Base-by-base conservation (phyloP, 2,329 filamentous ascomycete genomes). In the Tolypocladium ovalisporum region DNA sequence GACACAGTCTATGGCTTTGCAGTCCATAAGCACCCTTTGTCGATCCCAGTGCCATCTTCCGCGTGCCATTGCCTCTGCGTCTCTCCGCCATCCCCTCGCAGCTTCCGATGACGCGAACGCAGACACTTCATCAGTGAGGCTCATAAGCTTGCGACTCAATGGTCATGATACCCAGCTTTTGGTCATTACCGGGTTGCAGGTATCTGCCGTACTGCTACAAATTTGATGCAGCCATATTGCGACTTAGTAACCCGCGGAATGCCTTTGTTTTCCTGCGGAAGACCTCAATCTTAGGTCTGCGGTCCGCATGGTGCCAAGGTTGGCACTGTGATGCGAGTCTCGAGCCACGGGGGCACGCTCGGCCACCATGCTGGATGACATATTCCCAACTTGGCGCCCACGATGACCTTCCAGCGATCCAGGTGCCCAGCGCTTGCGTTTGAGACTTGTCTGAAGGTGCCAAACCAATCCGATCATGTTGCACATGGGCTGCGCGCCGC, bases 391-490 rank as follows among this genome's bases (percentile, higher is more conserved):
- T 72, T 64, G 17, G 68, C 67, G 9, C 70, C 70, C 15, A 69
- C 67, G 19, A 65, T 68, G 0, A n/a, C n/a, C n/a, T n/a, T n/a
- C n/a, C n/a, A n/a, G n/a, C n/a, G n/a, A n/a, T n/a, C n/a, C n/a
- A n/a, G n/a, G n/a, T n/a, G n/a, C n/a, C n/a, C n/a, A n/a, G n/a
- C 63, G 24, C 84, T 74, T 12, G 76, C 69, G 49, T 72, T 74
- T 1, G 75, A 76, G 57, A 76, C 73, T 67, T 0, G 72, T 70
- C 61, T 81, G 77, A 1, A 82, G 76, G 61, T 80, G 84, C 52
- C 76, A 79, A 12, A 80, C 71, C 9, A 84, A 82, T 3, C 74
- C 68, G 29, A 77, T 73, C 66, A 83, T 79, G 62, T 81, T 84
- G 5, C 79, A 73, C 2, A 83, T 74, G 2, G 80, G 78, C 22